Evolutionary conservation across 192 early-diverging fungal species (phyloP).

Genomic region (Phlyctochytrium arcticum): DNA sequence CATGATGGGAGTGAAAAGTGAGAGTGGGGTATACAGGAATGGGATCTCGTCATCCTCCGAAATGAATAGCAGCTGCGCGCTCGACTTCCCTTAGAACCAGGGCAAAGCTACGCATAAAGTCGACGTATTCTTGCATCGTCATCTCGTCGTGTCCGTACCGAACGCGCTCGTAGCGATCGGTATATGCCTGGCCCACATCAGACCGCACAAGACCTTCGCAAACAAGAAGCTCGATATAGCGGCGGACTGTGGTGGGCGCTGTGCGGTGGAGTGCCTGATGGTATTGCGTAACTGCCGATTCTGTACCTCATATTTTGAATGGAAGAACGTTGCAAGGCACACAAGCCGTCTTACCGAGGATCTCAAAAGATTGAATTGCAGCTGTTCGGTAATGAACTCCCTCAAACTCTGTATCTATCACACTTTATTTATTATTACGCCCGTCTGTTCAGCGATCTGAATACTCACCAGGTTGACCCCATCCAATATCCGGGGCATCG

Average conservation of each 20-base stretch:
- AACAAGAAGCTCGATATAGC: conserved; percentile 11
- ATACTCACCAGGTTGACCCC: conserved; percentile 13
- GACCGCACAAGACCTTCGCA: background rate
- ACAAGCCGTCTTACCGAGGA: conserved; percentile 10
- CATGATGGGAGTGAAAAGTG: no score
- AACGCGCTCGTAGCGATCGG: conserved; percentile 28
- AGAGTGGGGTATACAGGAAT: no score
- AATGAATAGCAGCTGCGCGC: no score
- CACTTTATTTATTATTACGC: no score
- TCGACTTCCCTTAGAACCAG: no score
- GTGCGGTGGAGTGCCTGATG: background rate
- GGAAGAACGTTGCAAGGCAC: no score
- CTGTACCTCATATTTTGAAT: background rate
- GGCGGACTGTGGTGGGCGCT: background rate
- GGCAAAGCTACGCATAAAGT: conserved; percentile 31
- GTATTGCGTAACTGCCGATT: background rate
- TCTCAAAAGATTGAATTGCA: conserved; percentile 10
- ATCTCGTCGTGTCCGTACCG: conserved; percentile 14
- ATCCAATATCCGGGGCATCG: conserved; percentile 12
- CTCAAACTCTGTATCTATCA: background rate
- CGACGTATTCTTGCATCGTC: conserved; percentile 22
- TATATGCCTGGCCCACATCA: conserved; percentile 14
- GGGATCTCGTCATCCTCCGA: no score
- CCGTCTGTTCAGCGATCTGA: no score
- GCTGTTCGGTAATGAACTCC: conserved; percentile 5